Base-by-base conservation (phyloP, 139 green algal genomes). In the Nannochloris sp. region DNA sequence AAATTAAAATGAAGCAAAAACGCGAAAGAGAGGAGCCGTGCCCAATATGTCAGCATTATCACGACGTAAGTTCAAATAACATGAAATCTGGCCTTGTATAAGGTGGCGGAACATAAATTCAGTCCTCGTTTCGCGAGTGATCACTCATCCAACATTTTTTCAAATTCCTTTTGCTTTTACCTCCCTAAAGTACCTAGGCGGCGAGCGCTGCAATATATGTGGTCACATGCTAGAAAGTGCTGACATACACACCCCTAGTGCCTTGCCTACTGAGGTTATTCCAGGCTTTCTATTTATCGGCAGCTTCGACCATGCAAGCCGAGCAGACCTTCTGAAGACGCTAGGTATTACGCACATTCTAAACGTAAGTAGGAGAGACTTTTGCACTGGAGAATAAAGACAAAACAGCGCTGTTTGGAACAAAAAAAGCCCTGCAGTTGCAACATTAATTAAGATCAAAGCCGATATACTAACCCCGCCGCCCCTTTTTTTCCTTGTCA, bases 251-350 rank as follows among this genome's bases (percentile, higher is more conserved):
- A 3, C 9, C 38, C 60, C 48, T 6, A 70, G 51, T 31, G 63
- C 68, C 3, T 72, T 94, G 15, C 91, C 90, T 3, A 83, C 86
- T 5, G 79, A 87, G 6, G 80, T 96, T 13, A 68, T 97, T 9
- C 80, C 79, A 15, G 76, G 75, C 12, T 92, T 92, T 46, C 70
- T 97, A 6, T 97, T 87, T 61, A 61, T 97, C 8, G 90, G 90
- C 33, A 88, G 77, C 63, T 97, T 95, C 51, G 90, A 97, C 75
- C 87, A 93, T 33, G 87, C 90, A 2, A 90, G 84, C 0, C 66
- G 90, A 10, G 77, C 81, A 14, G 90, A 97, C 48, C 62, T 97
- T 19, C 74, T 97, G 0, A 91, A 89, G 47, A 73, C 80, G 6
- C 74, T 95, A 67, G 87, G 77, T 8, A 89, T 97, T 59, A 85